Evolutionary conservation across 257 asterid species (phyloP).

Genomic region (Verbascum thapsus): DNA sequence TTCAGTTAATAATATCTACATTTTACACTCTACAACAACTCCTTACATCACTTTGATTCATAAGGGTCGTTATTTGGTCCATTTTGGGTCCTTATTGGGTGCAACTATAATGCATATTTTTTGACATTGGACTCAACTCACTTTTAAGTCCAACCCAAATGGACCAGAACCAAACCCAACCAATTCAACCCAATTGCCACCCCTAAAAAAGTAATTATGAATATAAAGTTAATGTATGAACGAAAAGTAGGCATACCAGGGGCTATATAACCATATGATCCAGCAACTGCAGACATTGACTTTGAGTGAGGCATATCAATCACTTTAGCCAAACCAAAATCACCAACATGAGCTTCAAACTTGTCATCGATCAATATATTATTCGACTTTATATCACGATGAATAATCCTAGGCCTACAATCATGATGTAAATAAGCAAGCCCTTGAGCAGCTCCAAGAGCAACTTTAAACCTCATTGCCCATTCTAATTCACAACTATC

Average conservation of each 20-base stretch:
- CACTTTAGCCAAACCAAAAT: constrained; percentile 94
- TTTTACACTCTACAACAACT: no score
- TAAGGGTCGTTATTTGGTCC: no score
- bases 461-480: constrained; percentile 73
- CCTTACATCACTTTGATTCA: no score
- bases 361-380: constrained; percentile 84
- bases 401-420: constrained; percentile 85
- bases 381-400: constrained; percentile 88
- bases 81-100: no score
- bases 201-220: no score
- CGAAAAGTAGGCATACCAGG: constrained; percentile 90
- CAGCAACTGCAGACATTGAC: constrained; percentile 97
- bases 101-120: no score
- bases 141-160: no score
- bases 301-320: constrained; percentile 94
- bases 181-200: no score
- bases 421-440: constrained; percentile 88
- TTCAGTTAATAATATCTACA: no score
- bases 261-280: constrained; percentile 96
- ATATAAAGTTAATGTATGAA: no score
- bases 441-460: constrained; percentile 92
- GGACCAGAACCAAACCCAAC: no score
- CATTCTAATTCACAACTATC: constrained; percentile 59
- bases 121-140: no score
- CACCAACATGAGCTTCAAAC: constrained; percentile 96